Base-by-base conservation (phyloP, 1,284 basidiomycete genomes). In the Sporisorium iseilematis-ciliati region DNA sequence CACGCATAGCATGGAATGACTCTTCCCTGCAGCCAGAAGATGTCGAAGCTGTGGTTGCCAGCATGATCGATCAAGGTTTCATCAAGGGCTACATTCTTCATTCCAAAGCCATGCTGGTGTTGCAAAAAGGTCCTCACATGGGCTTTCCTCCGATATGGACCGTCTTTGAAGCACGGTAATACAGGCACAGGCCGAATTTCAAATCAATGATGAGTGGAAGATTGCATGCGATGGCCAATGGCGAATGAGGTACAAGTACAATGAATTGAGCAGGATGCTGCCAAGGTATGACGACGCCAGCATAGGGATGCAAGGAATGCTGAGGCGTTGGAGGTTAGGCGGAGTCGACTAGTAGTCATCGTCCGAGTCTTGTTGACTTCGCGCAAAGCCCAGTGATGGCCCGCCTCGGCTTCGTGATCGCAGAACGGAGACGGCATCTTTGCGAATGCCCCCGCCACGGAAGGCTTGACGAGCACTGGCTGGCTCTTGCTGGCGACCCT, bases 1-100 rank as follows among this genome's bases (percentile, higher is more conserved):
- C 86, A 2, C 75, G 77, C 10, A 25, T 84, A 12, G 82, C 84
- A 5, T 87, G 86, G 78, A 64, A 66, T 12, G 84, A 86, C 31
- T 18, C 60, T 8, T 49, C 71, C 4, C 69, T 87, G 26, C 79
- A 84, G 49, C 20, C 79, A 12, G 84, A 85, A 41, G 87, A 87
- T 56, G 72, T 87, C 40, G 86, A 87, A 59, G 81, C 82, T 26
- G 82, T 87, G 64, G 77, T 82, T 12, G 83, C 82, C 2, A 84
- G 83, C 35, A 65, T 87, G 43, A 82, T 87, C 62, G 87, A 87
- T 50, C 86, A 86, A 78, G 86, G 86, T 38, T 85, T 85, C 66
- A 61, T 86, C 60, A 87, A 87, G 58, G 86, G 84, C 3, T 87
- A 87, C 77, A 85, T 86, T 14, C 64, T 85, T 18, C 86, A 86